phyloP scores from a whole-genome alignment of 2,329 filamentous ascomycete genomes.

The Xylaria sp. region DNA sequence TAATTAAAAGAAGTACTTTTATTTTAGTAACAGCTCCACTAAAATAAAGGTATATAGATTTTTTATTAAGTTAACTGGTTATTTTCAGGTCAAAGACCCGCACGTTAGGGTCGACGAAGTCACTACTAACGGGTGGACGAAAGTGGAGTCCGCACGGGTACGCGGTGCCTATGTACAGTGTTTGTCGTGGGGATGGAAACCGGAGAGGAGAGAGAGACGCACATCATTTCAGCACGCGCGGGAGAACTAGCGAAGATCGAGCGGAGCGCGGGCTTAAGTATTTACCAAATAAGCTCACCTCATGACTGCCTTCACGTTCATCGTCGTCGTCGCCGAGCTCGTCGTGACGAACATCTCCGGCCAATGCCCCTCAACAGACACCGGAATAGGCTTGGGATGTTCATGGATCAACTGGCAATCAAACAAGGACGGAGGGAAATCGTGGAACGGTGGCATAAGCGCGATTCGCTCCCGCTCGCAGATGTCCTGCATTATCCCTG shows the following conservation, averaged over 20 bases:
- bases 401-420: constrained; percentile 23
- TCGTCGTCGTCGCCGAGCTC: neutral
- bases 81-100: too few relatives aligned
- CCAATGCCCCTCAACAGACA: constrained; percentile 19
- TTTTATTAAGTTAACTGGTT: too few relatives aligned
- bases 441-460: constrained; percentile 37
- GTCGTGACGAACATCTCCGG: constrained; percentile 16
- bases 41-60: too few relatives aligned
- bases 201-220: constrained; percentile 38
- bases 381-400: constrained; percentile 22
- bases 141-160: too few relatives aligned
- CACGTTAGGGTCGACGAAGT: too few relatives aligned
- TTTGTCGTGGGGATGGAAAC: constrained; percentile 40
- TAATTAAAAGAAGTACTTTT: too few relatives aligned
- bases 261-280: constrained; percentile 30
- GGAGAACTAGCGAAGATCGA: constrained; percentile 40
- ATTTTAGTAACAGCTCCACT: too few relatives aligned
- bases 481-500: constrained; percentile 43
- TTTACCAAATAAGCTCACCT: constrained; percentile 21
- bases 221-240: constrained; percentile 45
- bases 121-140: too few relatives aligned
- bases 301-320: constrained; percentile 14
- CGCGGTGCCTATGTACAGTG: neutral
- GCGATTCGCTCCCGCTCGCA: constrained; percentile 39
- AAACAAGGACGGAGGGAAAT: constrained; percentile 21